A percentile compares a stretch with the other conserved stretches of the same genome.
Evolutionary conservation across 2,329 filamentous ascomycete genomes (phyloP).

Genomic region (Aspergillus chevalieri): DNA sequence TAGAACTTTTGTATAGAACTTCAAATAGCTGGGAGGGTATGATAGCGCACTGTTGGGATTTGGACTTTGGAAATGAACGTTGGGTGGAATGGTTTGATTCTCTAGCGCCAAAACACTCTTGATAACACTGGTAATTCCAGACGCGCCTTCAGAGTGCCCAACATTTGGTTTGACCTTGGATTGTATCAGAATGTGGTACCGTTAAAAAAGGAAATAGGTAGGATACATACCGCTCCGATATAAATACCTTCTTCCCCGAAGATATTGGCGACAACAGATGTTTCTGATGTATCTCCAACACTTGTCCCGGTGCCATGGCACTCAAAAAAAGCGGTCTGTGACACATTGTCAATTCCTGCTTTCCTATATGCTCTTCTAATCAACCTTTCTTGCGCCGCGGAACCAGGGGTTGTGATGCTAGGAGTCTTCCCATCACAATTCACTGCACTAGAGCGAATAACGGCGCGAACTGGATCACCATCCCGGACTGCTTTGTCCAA

Average conservation of each 20-base stretch:
- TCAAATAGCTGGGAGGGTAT: slow-evolving; percentile 5
- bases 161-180: slow-evolving; percentile 17
- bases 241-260: slow-evolving; percentile 1
- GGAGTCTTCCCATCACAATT: slow-evolving; percentile 11
- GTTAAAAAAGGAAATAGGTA: too few relatives aligned
- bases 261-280: slow-evolving; percentile 1
- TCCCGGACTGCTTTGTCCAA: not conserved
- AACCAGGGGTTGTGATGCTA: slow-evolving; percentile 9
- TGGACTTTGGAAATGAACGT: slow-evolving; percentile 14
- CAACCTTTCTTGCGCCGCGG: slow-evolving; percentile 10
- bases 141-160: slow-evolving; percentile 17
- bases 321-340: slow-evolving; percentile 9
- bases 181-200: too few relatives aligned
- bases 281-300: slow-evolving; percentile 8
- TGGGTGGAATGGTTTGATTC: slow-evolving; percentile 11
- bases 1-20: slow-evolving; percentile 1
- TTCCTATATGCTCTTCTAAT: slow-evolving; percentile 9
- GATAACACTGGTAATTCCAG: slow-evolving; percentile 14
- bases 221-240: slow-evolving; percentile 5
- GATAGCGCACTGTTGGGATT: slow-evolving; percentile 12
- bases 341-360: slow-evolving; percentile 2
- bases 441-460: not conserved
- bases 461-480: not conserved
- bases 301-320: slow-evolving; percentile 11
- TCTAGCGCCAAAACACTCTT: slow-evolving; percentile 15